Base-by-base conservation (phyloP, 306 rosid species). In the Casuarina cunninghamiana region DNA sequence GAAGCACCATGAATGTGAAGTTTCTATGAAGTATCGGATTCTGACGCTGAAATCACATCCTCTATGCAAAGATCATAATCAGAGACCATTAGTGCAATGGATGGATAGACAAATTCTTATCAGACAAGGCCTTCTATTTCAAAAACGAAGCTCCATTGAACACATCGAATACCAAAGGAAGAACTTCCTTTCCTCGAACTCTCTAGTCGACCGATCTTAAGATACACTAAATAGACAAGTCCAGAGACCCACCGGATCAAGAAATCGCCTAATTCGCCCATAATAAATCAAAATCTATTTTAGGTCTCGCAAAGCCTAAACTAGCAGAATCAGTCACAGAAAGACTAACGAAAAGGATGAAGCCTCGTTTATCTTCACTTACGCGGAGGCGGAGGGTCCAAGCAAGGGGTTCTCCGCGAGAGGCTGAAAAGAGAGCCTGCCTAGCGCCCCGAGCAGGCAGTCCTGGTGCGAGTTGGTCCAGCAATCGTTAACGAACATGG, bases 381-480 rank as follows among this genome's bases (percentile, higher is more conserved):
- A 95, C 98, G 90, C 89, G 66, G 97, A 95, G 80, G 89, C 90
- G 19, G 98, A 92, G 81, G 98, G 97, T 17, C 98, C 98, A 53
- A 94, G 89, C 44, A 92, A 84, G 16, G 98, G 97, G 77, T 94
- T 94, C 80, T 94, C 98, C 0, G 85, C 3, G 69, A 92, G 90
- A 53, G 90, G 97, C 88, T 94, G 98, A 76, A 92, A 95, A 41
- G 98, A 92, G 53, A 92, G 77, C 69, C 97, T 86, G 39, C 98
- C 97, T 2, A 94, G 89, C 26, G 77, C 38, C 13, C 77, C 72
- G 77, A 94, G 51, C 26, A 88, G 75, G 66, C 98, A 94, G 65
- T 92, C 92, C 46, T 89, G 83, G 43, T 84, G 80, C 73, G 98
- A 94, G 73, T 89, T 89, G 60, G 72, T 77, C 95, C 90, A 89